phyloP scores from a whole-genome alignment of 2,329 filamentous ascomycete genomes.

The Venturia pyrina region DNA sequence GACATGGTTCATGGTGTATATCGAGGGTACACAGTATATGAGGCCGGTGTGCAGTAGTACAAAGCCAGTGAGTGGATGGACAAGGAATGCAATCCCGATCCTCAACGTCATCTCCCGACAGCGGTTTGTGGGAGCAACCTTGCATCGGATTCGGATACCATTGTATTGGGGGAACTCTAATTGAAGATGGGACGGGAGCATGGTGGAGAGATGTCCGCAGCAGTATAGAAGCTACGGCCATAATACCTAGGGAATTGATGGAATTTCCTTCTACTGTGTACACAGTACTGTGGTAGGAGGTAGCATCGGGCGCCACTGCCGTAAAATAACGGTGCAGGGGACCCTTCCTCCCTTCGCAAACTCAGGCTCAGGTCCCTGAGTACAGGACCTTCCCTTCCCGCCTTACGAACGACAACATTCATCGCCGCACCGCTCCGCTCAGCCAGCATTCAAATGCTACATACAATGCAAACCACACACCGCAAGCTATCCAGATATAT shows the following conservation, averaged over 20 bases:
- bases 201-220: background rate
- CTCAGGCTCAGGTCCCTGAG: background rate
- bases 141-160: too few relatives aligned
- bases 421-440: background rate
- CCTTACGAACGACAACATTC: background rate
- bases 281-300: too few relatives aligned
- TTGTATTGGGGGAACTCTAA: too few relatives aligned
- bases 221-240: background rate
- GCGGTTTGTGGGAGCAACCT: background rate
- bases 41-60: background rate
- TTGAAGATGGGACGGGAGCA: background rate
- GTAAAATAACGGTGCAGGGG: background rate
- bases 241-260: too few relatives aligned
- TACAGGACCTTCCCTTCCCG: background rate
- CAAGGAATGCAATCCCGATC: background rate
- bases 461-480: constrained; percentile 5
- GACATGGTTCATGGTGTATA: too few relatives aligned
- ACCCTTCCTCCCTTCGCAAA: too few relatives aligned
- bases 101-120: background rate
- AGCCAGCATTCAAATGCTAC: background rate
- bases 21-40: background rate
- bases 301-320: background rate
- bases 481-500: background rate
- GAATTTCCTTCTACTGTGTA: too few relatives aligned
- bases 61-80: background rate